A percentile compares a stretch with the other conserved stretches of the same genome.
Conservation (phyloP, 1,284 basidiomycete genomes). For the Marasmius oreades region DNA sequence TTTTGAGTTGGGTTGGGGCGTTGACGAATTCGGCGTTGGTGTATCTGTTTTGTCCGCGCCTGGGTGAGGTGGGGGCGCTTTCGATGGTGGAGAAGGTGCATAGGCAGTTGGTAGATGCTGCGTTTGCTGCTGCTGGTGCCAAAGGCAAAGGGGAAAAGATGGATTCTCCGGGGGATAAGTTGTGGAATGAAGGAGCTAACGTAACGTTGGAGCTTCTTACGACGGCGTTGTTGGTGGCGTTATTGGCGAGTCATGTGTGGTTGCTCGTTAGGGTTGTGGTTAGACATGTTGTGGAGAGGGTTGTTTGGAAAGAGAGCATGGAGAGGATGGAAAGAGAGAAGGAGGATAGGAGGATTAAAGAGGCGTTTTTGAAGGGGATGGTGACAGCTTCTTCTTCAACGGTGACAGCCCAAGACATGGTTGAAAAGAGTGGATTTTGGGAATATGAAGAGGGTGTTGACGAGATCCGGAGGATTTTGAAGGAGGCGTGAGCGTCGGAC, state of each 20-base stretch:
- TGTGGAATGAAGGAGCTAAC: constrained; percentile 15
- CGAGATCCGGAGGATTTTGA: constrained; percentile 59
- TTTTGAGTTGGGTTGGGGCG: constrained; percentile 85
- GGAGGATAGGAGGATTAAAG: constrained; percentile 61
- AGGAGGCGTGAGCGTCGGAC: constrained; percentile 58
- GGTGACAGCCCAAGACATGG: constrained; percentile 18
- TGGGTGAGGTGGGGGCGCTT: background rate
- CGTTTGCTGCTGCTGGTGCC: constrained; percentile 4
- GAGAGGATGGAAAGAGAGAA: constrained; percentile 58
- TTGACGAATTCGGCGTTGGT: constrained; percentile 85
- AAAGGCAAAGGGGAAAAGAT: background rate
- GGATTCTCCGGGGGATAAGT: background rate
- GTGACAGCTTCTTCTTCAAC: background rate
- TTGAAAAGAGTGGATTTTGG: constrained; percentile 50
- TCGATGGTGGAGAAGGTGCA: constrained; percentile 20
- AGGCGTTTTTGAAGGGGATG: constrained; percentile 49
- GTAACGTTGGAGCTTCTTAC: constrained; percentile 55
- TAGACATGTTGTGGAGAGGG: constrained; percentile 66
- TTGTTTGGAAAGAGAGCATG: constrained; percentile 69
- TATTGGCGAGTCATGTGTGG: constrained; percentile 81
- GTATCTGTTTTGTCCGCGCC: constrained; percentile 68
- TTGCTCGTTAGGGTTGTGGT: constrained; percentile 63
- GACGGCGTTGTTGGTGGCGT: constrained; percentile 70
- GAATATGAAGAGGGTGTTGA: constrained; percentile 62
- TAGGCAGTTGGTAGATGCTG: constrained; percentile 17